These are phyloP conservation scores for Psidium friedrichsthalianum DNA, from an alignment of 345 rosid species.

Conservation along the genomic window DNA sequence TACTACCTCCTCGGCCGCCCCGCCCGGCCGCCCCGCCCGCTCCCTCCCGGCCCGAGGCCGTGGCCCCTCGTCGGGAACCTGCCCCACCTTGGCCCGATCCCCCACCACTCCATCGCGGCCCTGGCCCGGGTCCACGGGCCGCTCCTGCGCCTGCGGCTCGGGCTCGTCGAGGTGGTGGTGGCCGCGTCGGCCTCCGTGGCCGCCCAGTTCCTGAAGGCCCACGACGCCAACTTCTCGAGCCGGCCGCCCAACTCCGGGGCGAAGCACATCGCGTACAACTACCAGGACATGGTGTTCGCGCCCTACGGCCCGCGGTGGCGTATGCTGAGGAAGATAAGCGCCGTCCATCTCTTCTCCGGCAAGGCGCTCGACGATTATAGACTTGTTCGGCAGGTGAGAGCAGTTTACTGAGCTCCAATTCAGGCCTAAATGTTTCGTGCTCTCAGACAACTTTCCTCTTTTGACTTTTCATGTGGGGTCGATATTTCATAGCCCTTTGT, in stretches of 20 bases:
- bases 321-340: constrained; percentile 65
- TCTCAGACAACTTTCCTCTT: too few relatives aligned
- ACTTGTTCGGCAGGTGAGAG: constrained; percentile 62
- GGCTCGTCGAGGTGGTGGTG: constrained; percentile 66
- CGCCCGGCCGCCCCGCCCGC: constrained; percentile 12
- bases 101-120: constrained; percentile 59
- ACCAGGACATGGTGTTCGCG: constrained; percentile 87
- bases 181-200: constrained; percentile 86
- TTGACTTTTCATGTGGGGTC: not conserved
- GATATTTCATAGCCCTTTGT: too few relatives aligned
- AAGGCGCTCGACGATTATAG: constrained; percentile 77
- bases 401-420: not conserved
- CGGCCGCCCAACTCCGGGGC: constrained; percentile 92
- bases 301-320: constrained; percentile 93
- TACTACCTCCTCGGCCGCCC: constrained; percentile 19
- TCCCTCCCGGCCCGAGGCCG: constrained; percentile 87
- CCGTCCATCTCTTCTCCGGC: constrained; percentile 78
- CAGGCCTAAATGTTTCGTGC: not conserved
- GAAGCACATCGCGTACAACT: constrained; percentile 73
- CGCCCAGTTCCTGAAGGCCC: constrained; percentile 58
- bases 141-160: constrained; percentile 63
- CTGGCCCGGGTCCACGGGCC: constrained; percentile 65
- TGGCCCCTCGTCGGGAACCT: constrained; percentile 91
- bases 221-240: constrained; percentile 80
- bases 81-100: constrained; percentile 65